Percentiles rank a stretch among this genome's conserved stretches.
Evolutionary conservation across 2,329 filamentous ascomycete species (phyloP).

Genomic region (Penicillium sclerotiorum): DNA sequence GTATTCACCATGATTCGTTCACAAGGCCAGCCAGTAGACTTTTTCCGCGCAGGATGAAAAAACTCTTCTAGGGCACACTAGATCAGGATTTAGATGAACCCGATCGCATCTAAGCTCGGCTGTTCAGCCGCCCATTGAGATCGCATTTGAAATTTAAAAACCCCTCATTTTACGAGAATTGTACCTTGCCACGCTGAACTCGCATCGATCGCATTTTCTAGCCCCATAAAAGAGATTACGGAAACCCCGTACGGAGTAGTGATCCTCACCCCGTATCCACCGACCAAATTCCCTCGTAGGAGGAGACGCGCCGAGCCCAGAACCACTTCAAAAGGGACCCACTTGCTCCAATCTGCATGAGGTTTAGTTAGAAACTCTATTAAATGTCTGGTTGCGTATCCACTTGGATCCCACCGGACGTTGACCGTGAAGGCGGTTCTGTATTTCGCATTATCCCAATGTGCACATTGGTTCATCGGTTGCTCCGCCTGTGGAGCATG

Average conservation of each 20-base stretch:
- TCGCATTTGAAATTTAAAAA: neutral
- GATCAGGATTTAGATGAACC: neutral
- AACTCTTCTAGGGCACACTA: neutral
- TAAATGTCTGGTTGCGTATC: slow-evolving; percentile 3
- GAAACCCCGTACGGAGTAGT: slow-evolving; percentile 18
- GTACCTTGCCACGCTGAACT: slow-evolving; percentile 14
- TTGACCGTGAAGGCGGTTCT: slow-evolving; percentile 3
- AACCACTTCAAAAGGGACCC: slow-evolving; percentile 4
- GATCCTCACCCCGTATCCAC: slow-evolving; percentile 19
- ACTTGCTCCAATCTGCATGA: neutral
- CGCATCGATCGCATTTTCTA: neutral
- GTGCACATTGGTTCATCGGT: neutral
- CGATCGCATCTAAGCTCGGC: neutral
- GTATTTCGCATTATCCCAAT: neutral
- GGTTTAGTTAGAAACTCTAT: slow-evolving; percentile 17
- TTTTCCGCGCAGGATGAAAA: neutral
- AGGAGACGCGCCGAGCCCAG: no score
- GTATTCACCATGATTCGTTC: slow-evolving; percentile 1
- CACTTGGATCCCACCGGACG: slow-evolving; percentile 5
- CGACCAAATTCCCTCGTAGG: slow-evolving; percentile 22
- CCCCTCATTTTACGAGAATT: neutral
- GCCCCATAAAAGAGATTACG: slow-evolving; percentile 5
- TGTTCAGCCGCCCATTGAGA: neutral
- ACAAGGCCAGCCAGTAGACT: neutral
- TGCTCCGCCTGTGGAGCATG: no score